Evolutionary conservation across 331 rosid species (phyloP).

Genomic region (Dryas integrifolia): DNA sequence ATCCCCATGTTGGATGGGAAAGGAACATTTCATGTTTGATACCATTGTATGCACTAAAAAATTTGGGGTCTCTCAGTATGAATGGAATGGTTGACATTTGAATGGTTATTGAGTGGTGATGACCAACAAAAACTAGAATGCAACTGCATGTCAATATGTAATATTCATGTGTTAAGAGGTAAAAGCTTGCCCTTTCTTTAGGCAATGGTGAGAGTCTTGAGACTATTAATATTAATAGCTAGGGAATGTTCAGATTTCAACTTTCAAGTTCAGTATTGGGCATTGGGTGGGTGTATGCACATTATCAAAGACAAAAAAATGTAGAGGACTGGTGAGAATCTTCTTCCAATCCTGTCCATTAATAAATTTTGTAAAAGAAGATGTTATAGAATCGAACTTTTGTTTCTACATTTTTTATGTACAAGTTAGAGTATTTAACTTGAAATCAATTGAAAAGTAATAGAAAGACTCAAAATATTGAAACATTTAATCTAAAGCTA

Average conservation of each 20-base stretch:
- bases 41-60: not conserved
- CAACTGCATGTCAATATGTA: not conserved
- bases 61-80: not conserved
- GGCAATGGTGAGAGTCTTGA: too few relatives aligned
- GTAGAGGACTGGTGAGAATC: not conserved
- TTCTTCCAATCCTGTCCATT: not conserved
- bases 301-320: not conserved
- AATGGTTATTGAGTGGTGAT: not conserved
- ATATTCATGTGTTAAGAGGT: too few relatives aligned
- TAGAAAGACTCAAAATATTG: too few relatives aligned
- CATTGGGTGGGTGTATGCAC: not conserved
- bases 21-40: not conserved
- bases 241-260: too few relatives aligned
- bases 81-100: not conserved
- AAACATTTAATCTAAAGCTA: too few relatives aligned
- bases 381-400: too few relatives aligned
- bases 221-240: too few relatives aligned
- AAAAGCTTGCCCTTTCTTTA: too few relatives aligned
- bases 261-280: not conserved
- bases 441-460: too few relatives aligned
- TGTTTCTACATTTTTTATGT: too few relatives aligned
- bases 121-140: not conserved
- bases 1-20: not conserved
- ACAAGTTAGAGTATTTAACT: too few relatives aligned
- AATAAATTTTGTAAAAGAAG: too few relatives aligned